Base-by-base conservation (phyloP, 495 filamentous ascomycete species). In the Aspergillus saccharolyticus region DNA sequence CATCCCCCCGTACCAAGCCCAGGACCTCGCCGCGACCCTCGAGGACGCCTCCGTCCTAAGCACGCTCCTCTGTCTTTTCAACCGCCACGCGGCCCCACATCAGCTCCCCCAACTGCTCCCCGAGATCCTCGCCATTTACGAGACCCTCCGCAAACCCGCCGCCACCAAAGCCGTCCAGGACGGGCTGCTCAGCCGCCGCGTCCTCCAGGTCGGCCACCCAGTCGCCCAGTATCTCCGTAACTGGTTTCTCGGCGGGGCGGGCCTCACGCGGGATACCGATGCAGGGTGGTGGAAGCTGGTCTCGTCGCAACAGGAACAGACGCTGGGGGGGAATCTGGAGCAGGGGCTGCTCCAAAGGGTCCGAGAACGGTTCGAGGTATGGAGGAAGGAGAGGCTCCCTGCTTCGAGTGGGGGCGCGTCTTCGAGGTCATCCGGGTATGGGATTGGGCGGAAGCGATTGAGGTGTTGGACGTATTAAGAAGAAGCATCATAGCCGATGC, bases 1-100 rank as follows among this genome's bases (percentile, higher is more conserved):
- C 1, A 53, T 54, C 20, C 52, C 43, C 7, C 52, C 52, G 20
- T 42, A 54, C 42, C 42, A 54, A 28, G 52, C 42, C 39, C 52
- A 54, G 28, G 52, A 28, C 6, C 24, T 43, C 3, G 52, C 52
- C 42, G 25, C 24, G 6, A 17, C 17, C 12, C 15, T 54, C 42
- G 52, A 54, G 28, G 52, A 54, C 42, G 52, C 52, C 16, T 1
- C 21, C 22, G 43, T 44, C 1, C 43, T 54, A 15, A 21, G 42
- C 19, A 54, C 42, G 18, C 42, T 54, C 19, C 42, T 54, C 14
- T 42, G 52, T 3, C 21, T 54, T 5, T 42, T 54, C 19, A 28
- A 24, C 14, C 39, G 12, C 9, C 30, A 53, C 33, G 14, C 42
- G n/a, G 10, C 30, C 2, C 39, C 20, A 10, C 21, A 53, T 18